Conservation (phyloP, 1,284 basidiomycete genomes). For the Agroathelia rolfsii region DNA sequence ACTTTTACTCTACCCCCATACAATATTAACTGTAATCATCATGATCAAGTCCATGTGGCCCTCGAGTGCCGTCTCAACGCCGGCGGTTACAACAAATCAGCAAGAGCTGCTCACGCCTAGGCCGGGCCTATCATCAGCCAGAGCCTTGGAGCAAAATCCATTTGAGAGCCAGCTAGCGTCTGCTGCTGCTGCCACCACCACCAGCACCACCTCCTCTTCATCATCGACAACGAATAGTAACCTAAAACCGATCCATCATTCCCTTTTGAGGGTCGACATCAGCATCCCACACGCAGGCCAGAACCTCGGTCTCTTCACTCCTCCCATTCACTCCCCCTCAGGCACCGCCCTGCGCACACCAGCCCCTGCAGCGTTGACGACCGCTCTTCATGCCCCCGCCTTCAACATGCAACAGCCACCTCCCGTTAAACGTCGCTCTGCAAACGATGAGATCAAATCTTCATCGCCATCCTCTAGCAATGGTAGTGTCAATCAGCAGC, state of each 20-base stretch:
- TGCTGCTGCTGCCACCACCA: slow-evolving; percentile 8
- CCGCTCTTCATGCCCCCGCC: slow-evolving; percentile 68
- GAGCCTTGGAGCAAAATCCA: too few species aligned
- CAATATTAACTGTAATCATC: too few species aligned
- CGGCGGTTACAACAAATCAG: too few species aligned
- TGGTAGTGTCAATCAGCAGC: slow-evolving; percentile 24
- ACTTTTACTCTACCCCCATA: slow-evolving; percentile 6
- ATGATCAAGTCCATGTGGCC: too few species aligned
- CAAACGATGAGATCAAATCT: slow-evolving; percentile 25
- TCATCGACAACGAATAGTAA: too few species aligned
- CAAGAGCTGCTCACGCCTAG: too few species aligned
- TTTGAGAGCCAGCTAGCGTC: slow-evolving; percentile 9
- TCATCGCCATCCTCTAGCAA: slow-evolving; percentile 27
- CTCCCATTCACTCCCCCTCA: slow-evolving; percentile 16
- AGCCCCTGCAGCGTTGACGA: slow-evolving; percentile 30
- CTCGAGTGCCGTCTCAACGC: too few species aligned
- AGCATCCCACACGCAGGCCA: slow-evolving; percentile 24
- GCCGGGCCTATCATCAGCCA: too few species aligned
- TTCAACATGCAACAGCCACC: slow-evolving; percentile 63
- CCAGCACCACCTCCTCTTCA: slow-evolving; percentile 13
- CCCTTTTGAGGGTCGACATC: slow-evolving; percentile 28
- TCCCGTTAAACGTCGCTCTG: slow-evolving; percentile 27
- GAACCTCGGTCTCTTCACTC: slow-evolving; percentile 22
- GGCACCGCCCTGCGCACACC: slow-evolving; percentile 29
- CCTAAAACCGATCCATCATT: slow-evolving; percentile 8